Evolutionary conservation across 108 stramenopile genomes (phyloP), one percentile per base, ranked within the genome.

Genomic region (Skeletonema marinoi): DNA sequence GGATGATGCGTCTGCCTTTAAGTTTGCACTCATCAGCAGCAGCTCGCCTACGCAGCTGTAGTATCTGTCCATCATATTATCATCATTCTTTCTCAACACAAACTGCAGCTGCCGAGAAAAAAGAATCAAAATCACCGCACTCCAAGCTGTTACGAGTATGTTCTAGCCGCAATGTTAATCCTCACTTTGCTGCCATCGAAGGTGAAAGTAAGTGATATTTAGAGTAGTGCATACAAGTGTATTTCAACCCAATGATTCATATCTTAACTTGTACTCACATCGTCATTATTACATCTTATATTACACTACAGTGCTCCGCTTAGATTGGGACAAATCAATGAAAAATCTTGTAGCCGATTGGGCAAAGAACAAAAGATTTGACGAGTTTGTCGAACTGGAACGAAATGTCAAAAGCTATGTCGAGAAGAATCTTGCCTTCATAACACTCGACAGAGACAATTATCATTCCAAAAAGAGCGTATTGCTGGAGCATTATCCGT

Each of bases 161-260:
- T 32, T 77, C 77, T 19, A 44, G 32, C 12, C 60, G 68, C 5
- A 77, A 70, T 17, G 14, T 60, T 38, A 77, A 77, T 25, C 21
- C 35, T 21, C 77, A 77, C 16, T 77, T 70, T 64, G 77, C 77
- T 31, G 62, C 69, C 3, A 65, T 77, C 25, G 77, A 77, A 65
- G 77, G 66, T 67, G 44, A 46, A 46, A 46, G 39, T 41, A 11
- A 11, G 39, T 41, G 39, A 41, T 12, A 41, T 41, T 2, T 41
- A 11, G 10, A 41, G 11, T 41, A 41, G 39, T 41, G 2, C 39
- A 41, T 12, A 41, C 10, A 12, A 1, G 0, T 41, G 39, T 41
- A 12, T 41, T 41, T 39, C 8, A 12, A 12, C 12, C 11, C 11
- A 1, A 41, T 41, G 10, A 6, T 39, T 39, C 39, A 12, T 41